Conservation (phyloP, 192 early-diverging fungal species). For the Phycomyces nitens region DNA sequence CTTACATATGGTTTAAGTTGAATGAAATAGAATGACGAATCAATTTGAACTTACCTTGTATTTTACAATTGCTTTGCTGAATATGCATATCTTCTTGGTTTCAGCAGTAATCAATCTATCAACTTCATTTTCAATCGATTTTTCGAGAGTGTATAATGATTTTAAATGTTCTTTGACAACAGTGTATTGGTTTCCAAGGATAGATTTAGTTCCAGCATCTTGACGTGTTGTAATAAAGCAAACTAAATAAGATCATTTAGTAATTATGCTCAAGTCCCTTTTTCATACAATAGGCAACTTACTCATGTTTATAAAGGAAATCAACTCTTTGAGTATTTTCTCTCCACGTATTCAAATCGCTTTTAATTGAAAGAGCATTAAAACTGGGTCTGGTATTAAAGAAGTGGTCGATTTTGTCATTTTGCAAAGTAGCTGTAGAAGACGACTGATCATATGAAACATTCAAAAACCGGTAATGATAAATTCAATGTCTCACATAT, state of each 20-base stretch:
- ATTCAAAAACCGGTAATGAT: neutral
- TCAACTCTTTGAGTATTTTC: conserved; percentile 10
- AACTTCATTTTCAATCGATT: neutral
- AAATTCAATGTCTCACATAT: neutral
- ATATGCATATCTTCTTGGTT: neutral
- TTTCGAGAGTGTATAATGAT: neutral
- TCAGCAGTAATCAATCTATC: neutral
- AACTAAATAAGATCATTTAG: conserved; percentile 11
- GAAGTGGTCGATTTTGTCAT: no score
- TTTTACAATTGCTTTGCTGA: conserved; percentile 3
- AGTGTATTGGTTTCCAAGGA: neutral
- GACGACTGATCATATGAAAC: neutral
- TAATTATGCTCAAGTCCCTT: neutral
- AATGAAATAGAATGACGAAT: no score
- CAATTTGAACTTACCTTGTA: neutral
- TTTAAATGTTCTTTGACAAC: conserved; percentile 2
- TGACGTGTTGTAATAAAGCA: conserved; percentile 10
- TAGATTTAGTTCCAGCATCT: neutral
- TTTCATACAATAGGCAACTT: conserved; percentile 4
- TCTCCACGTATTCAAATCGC: neutral
- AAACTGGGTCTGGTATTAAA: neutral
- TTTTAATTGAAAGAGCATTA: neutral
- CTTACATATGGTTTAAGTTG: no score
- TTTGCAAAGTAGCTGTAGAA: neutral
- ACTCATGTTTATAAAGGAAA: conserved; percentile 4